Evolutionary conservation across 2,329 filamentous ascomycete species (phyloP).

Genomic region (Falciphora oryzae): DNA sequence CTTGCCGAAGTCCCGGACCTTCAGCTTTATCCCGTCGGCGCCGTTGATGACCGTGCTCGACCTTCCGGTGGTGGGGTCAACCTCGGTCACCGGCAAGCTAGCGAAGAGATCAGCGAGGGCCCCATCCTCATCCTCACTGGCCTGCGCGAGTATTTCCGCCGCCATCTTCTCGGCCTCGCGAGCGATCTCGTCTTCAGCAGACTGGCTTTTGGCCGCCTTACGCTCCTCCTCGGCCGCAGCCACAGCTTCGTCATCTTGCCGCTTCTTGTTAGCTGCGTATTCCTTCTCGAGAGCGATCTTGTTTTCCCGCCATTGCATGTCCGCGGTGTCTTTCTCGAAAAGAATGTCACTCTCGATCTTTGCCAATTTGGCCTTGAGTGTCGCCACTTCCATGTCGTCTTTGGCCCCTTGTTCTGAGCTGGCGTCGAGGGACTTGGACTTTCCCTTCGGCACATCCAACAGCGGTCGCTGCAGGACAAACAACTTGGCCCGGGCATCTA

Average conservation of each 20-base stretch:
- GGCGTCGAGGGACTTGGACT: conserved; percentile 21
- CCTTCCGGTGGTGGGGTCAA: conserved; percentile 53
- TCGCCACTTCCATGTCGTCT: conserved; percentile 48
- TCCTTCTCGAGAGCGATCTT: conserved; percentile 57
- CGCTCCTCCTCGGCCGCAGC: conserved; percentile 20
- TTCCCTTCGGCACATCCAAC: conserved; percentile 37
- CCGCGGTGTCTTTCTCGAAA: conserved; percentile 62
- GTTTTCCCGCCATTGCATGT: conserved; percentile 58
- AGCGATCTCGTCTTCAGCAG: conserved; percentile 40
- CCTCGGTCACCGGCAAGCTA: conserved; percentile 54
- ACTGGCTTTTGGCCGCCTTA: conserved; percentile 16
- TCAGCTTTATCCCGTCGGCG: conserved; percentile 48
- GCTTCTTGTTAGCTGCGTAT: conserved; percentile 42
- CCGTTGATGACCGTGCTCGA: conserved; percentile 49
- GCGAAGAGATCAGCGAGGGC: conserved; percentile 51
- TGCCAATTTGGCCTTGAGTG: conserved; percentile 66
- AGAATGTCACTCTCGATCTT: conserved; percentile 73
- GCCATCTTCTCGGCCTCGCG: conserved; percentile 54
- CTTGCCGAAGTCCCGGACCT: conserved; percentile 78
- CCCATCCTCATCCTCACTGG: conserved; percentile 48
- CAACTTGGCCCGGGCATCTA: conserved; percentile 67
- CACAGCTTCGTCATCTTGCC: conserved; percentile 28
- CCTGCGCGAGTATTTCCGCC: conserved; percentile 51
- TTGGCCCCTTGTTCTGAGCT: not conserved
- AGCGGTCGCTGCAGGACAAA: conserved; percentile 54